Evolutionary conservation across 768 basidiomycete genomes (phyloP), one percentile per base, ranked within the genome.

Genomic region (Kwoniella sp.): DNA sequence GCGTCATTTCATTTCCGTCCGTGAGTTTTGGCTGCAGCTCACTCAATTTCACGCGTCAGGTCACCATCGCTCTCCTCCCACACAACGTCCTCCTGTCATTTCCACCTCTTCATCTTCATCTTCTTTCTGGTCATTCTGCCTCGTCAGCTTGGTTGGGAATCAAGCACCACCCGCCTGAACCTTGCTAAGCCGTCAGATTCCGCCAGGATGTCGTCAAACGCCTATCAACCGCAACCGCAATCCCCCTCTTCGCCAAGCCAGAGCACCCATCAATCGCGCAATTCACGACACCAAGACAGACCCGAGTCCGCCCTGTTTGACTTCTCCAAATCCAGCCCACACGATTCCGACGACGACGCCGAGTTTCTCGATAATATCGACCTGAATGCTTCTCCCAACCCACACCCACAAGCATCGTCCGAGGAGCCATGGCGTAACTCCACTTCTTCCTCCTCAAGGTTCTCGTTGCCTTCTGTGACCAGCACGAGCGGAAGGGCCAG

Each of bases 371-470:
- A 62, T 36, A 55, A 62, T 22, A 37, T 62, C 30, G 60, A 62
- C 53, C 44, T 62, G 36, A 29, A 54, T 24, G 60, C 60, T n/a
- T 55, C 60, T 26, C 60, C 60, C 9, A 55, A 62, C n/a, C 52
- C 53, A 21, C 40, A 44, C 7, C 8, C 40, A 19, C 4, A 6
- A 19, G 37, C n/a, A n/a, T 29, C 25, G 2, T 17, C 36, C 27
- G 44, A 30, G 6, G 36, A 64, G n/a, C 22, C 47, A 29, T 64
- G 62, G 62, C 50, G 62, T 24, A n/a, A 12, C 17, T 57, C 62
- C 15, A 50, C 62, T 24, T 29, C 55, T 19, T 57, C 62, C 0
- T 56, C 55, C 4, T 33, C 53, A 5, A 47, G 60, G 44, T 64
- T 57, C 26, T 21, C 55, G 24, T 52, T 48, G 21, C 49, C 62